Conservation (phyloP, 1,139 yeast species). For the Zygosaccharomyces pseudobailii region DNA sequence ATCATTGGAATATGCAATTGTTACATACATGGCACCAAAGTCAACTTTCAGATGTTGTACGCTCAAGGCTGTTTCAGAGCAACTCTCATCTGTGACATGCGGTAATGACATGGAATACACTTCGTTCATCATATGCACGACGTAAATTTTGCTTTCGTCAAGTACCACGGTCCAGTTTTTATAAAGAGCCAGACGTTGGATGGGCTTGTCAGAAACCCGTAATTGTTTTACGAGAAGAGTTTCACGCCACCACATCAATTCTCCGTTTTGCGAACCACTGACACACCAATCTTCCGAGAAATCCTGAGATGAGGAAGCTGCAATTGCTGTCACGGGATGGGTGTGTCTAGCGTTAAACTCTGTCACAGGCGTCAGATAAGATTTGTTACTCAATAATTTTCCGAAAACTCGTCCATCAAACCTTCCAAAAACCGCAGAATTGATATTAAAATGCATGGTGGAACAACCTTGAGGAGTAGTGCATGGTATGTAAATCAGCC, state of each 20-base stretch:
- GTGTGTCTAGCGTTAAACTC: conserved; percentile 35
- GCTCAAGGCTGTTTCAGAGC: conserved; percentile 8
- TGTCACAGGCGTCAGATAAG: conserved; percentile 37
- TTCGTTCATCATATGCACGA: conserved; percentile 20
- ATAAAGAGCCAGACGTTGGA: conserved; percentile 25
- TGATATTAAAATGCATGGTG: conserved; percentile 34
- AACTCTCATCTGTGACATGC: conserved; percentile 2
- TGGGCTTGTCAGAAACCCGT: conserved; percentile 23
- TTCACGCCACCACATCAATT: conserved; percentile 37
- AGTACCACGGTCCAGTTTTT: conserved; percentile 29
- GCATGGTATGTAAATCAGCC: conserved; percentile 36
- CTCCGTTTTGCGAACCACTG: conserved; percentile 42
- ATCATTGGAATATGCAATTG: conserved; percentile 26
- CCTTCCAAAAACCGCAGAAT: conserved; percentile 41
- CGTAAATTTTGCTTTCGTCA: conserved; percentile 23
- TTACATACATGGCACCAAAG: conserved; percentile 43
- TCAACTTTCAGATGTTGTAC: conserved; percentile 42
- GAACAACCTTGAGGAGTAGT: conserved; percentile 39
- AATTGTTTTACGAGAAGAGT: conserved; percentile 25
- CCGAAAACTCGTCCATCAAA: conserved; percentile 43
- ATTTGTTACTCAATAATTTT: conserved; percentile 37
- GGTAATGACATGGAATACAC: conserved; percentile 22
- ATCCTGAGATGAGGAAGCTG: conserved; percentile 22
- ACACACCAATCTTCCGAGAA: conserved; percentile 34
- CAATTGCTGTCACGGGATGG: conserved; percentile 37